Base-by-base conservation (phyloP, 2,329 filamentous ascomycete species). In the Colletotrichum coccodes region DNA sequence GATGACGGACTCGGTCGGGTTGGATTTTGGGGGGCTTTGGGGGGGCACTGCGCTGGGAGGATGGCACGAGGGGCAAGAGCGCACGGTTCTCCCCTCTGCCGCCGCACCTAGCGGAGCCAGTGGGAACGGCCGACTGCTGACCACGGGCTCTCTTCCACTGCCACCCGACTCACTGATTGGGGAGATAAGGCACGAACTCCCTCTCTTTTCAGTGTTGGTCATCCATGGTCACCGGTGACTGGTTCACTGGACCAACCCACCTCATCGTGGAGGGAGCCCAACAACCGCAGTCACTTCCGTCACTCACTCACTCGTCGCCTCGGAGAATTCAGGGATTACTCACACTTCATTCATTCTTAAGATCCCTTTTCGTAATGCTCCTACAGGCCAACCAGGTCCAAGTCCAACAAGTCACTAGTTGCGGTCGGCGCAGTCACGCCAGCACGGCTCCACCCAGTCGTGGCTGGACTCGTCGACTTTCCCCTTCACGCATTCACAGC, bases 1-100 rank as follows among this genome's bases (percentile, higher is more conserved):
- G 50, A 65, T 69, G 66, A 60, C 61, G 66, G 66, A 66, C 65
- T 68, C 49, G 64, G 64, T 57, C 52, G 61, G 65, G 65, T 46
- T 42, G 40, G 54, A 38, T 21, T 23, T 21, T 26, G 30, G 52
- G 60, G 44, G 21, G 32, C 28, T 40, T 28, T 18, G 49, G 42
- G 44, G 42, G 23, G 26, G 34, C 4, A n/a, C n/a, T n/a, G 36
- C 30, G 23, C 21, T 56, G 16, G 49, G 30, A 52, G 18, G 30
- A 21, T 23, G 49, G 49, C 49, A 53, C 30, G 49, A 53, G 49
- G 49, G 49, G 49, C 49, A 36, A 16, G 18, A 52, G 49, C 28
- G 30, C 49, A 32, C n/a, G 32, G 61, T 30, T 36, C 11, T 18
- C 53, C 14, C n/a, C 53, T 28, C 42, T 40, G 58, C 14, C 42